Evolutionary conservation across 2,329 filamentous ascomycete genomes (phyloP).

Genomic region (Raffaelea albimanens): DNA sequence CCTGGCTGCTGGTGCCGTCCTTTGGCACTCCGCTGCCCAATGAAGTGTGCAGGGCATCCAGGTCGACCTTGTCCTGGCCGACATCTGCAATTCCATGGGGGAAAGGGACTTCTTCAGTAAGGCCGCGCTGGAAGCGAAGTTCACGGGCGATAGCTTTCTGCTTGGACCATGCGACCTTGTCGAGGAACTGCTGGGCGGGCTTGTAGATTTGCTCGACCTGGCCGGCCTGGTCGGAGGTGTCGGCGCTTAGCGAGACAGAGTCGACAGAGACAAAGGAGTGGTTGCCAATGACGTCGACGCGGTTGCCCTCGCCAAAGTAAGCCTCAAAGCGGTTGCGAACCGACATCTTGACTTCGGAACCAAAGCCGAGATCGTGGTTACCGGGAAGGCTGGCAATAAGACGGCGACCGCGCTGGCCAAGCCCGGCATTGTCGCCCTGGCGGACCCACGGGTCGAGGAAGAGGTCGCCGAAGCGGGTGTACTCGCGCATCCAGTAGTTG

Average conservation of each 20-base stretch:
- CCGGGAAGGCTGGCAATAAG: constrained; percentile 80
- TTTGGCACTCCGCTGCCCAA: neutral
- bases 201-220: constrained; percentile 56
- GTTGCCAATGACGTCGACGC: constrained; percentile 85
- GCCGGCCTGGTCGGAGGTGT: constrained; percentile 39
- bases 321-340: constrained; percentile 77
- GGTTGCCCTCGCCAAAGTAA: constrained; percentile 86
- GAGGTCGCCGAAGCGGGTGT: constrained; percentile 73
- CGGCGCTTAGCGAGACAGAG: constrained; percentile 75
- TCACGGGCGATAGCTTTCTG: constrained; percentile 60
- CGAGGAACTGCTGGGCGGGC: constrained; percentile 68
- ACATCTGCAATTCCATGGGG: constrained; percentile 51
- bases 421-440: constrained; percentile 29
- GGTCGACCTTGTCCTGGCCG: constrained; percentile 32
- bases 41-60: constrained; percentile 1
- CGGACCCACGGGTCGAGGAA: constrained; percentile 38
- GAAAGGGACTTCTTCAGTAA: constrained; percentile 45
- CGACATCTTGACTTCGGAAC: constrained; percentile 67
- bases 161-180: constrained; percentile 55
- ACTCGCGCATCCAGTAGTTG: constrained; percentile 79
- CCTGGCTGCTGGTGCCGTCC: constrained; percentile 12
- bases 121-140: constrained; percentile 53
- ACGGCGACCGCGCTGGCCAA: constrained; percentile 60
- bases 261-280: constrained; percentile 93
- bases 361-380: constrained; percentile 93